These are phyloP conservation scores for Claviceps quebecensis DNA, from an alignment of 2,329 filamentous ascomycete genomes.

Conservation along the genomic window DNA sequence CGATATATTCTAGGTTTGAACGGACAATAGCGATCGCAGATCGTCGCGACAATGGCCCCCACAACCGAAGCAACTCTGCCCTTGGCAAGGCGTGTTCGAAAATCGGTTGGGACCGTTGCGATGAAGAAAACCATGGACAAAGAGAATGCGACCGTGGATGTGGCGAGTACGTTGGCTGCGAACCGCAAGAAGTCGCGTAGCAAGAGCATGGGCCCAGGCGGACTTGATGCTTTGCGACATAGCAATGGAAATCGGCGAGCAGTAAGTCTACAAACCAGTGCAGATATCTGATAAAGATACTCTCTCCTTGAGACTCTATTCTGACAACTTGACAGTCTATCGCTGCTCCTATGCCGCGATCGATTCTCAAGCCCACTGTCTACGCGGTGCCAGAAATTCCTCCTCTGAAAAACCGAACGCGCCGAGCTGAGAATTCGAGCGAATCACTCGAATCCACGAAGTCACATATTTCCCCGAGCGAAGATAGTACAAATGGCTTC, in stretches of 20 bases:
- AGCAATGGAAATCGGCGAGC: constrained; percentile 65
- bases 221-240: constrained; percentile 67
- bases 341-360: constrained; percentile 41
- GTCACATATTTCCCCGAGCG: constrained; percentile 8
- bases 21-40: constrained; percentile 10
- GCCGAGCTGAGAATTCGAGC: neutral
- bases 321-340: constrained; percentile 30
- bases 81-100: constrained; percentile 45
- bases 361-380: constrained; percentile 71
- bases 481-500: constrained; percentile 23
- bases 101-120: constrained; percentile 52
- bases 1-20: constrained; percentile 3
- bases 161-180: constrained; percentile 38
- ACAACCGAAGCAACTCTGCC: constrained; percentile 34
- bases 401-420: constrained; percentile 34
- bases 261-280: constrained; percentile 32
- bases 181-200: constrained; percentile 64
- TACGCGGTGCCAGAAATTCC: constrained; percentile 53
- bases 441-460: constrained; percentile 5
- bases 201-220: constrained; percentile 91
- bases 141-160: constrained; percentile 62
- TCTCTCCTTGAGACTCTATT: too few relatives aligned
- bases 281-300: neutral
- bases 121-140: constrained; percentile 46
- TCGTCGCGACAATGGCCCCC: constrained; percentile 18